Base-by-base conservation (phyloP, 257 asterid genomes). In the Fraxinus excelsior region DNA sequence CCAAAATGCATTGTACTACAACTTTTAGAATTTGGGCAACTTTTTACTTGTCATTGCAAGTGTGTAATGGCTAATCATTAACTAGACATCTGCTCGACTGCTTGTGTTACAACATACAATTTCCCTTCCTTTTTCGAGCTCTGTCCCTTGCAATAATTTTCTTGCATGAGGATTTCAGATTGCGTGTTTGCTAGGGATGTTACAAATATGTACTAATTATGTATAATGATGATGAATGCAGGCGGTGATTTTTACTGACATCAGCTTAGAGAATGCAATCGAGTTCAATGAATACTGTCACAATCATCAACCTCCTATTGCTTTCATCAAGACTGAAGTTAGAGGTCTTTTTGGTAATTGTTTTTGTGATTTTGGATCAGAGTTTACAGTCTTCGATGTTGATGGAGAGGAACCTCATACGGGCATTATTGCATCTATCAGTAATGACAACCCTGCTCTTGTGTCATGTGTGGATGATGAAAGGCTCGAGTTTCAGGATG, bases 391-490 rank as follows among this genome's bases (percentile, higher is more conserved):
- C 68, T 16, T 85, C 74, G 98, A 94, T 87, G 97, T 94, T 26
- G 97, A 94, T 82, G 98, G 98, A 12, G 94, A 94, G 79, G 98
- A 90, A 78, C 97, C 98, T 81, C 98, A 90, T 78, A 87, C 97
- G 0, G 98, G 97, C 69, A 94, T 94, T 38, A 92, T 94, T 77
- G 98, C 97, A 28, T 94, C 98, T 35, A 83, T 94, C 81, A 87
- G 94, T 80, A 92, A 92, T 53, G 98, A 89, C 74, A 94, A 89
- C 76, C 92, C 96, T 74, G 94, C 97, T 72, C 91, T 92, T 70
- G 93, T 94, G 84, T 84, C 91, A 5, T 94, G 97, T 71, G 98
- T 94, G 85, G 98, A 92, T 72, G 98, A 94, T 85, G 98, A 94
- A 84, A 90, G 98, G 87, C 94, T 94, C 29, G 98, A 94, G 87